Conservation (phyloP, 129 eudicot species). For the Daucus carota region DH1_v3.0 NC_030388.2:2008501-2009000, state of each 20-base stretch:
- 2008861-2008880: conserved; percentile 94
- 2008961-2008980: conserved; percentile 36
- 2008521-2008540: not conserved
- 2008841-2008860: conserved; percentile 92
- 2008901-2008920: conserved; percentile 65
- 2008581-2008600: not conserved
- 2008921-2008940: conserved; percentile 87
- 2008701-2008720: not conserved
- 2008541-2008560: not conserved
- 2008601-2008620: too few relatives aligned
- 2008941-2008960: conserved; percentile 75
- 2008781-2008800: conserved; percentile 14
- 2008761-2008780: not conserved
- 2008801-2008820: conserved; percentile 92
- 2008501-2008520: not conserved
- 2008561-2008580: not conserved
- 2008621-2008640: not conserved
- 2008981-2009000: not conserved
- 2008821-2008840: conserved; percentile 61
- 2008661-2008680: not conserved
- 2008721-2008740: not conserved
- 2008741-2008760: not conserved
- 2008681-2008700: not conserved
- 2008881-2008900: conserved; percentile 77
- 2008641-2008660: not conserved